Base-by-base conservation (phyloP, 306 rosid genomes). In the Quercus aquifolioides region DNA sequence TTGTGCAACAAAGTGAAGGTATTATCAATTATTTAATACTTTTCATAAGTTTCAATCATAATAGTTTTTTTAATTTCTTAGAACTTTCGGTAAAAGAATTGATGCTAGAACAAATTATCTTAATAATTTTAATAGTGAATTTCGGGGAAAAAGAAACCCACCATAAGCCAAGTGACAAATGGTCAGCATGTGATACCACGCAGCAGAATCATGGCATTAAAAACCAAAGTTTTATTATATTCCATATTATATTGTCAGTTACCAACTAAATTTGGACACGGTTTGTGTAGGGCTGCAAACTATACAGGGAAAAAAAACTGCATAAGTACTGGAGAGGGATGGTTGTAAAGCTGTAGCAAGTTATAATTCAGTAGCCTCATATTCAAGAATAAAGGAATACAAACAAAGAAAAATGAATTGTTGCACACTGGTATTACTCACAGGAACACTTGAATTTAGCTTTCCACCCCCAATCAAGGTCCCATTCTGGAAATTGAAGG, bases 401-500 rank as follows among this genome's bases (percentile, higher is more conserved):
- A 73, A 25, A 55, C 33, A 38, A 54, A 31, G 6, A 55, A 59
- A 3, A 55, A 56, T 17, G 71, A 69, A 71, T 41, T 64, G 74
- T 46, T 55, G 74, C 49, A 81, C 80, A 76, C 59, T 35, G 43
- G 59, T 74, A 64, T 79, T 76, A 92, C 98, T 91, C 78, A 92
- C 99, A 68, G 97, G 96, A 78, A 89, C 81, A 62, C 20, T 89
- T 63, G 91, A 90, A 86, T 95, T 83, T 71, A 95, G 87, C 72
- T 86, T 86, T 82, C 86, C 97, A 82, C 99, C 99, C 49, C 98
- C 99, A 68, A 86, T 83, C 81, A 95, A 83, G 77, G 96, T 87
- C 81, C 97, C 97, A 43, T 92, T 95, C 84, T 95, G 99, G 86
- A 95, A 95, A 88, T 95, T 95, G 74, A 87, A 89, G 56, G 99